A percentile compares a stretch with the other conserved stretches of the same genome.
Conservation (phyloP, 495 filamentous ascomycete species). For the Rusavskia elegans region DNA sequence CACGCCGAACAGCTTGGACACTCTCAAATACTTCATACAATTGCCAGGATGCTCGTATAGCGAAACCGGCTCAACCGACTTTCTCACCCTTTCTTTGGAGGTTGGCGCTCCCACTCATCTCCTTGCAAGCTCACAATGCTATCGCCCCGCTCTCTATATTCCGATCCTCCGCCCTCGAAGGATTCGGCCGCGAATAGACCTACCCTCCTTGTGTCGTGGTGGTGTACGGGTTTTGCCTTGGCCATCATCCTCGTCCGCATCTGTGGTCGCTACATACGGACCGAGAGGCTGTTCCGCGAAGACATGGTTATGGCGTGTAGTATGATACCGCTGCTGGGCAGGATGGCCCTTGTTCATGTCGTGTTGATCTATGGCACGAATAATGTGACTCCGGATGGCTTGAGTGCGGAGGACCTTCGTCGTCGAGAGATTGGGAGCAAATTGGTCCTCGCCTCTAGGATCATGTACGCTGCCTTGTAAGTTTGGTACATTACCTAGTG, state of each 20-base stretch:
- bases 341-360: conserved; percentile 78
- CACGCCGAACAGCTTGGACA: too few relatives aligned
- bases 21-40: too few relatives aligned
- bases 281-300: conserved; percentile 67
- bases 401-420: conserved; percentile 26
- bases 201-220: conserved; percentile 82
- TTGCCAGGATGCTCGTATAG: background rate
- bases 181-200: conserved; percentile 44
- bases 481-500: conserved; percentile 2
- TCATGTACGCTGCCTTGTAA: conserved; percentile 43
- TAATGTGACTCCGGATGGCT: conserved; percentile 36
- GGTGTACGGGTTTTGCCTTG: conserved; percentile 73
- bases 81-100: conserved; percentile 43
- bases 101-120: conserved; percentile 36
- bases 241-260: conserved; percentile 66
- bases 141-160: conserved; percentile 33
- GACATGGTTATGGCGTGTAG: conserved; percentile 74
- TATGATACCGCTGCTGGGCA: conserved; percentile 60
- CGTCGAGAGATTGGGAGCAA: conserved; percentile 33
- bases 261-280: conserved; percentile 62
- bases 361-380: conserved; percentile 80
- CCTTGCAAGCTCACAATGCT: background rate
- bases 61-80: background rate
- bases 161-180: conserved; percentile 41
- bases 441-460: conserved; percentile 34